Base-by-base conservation (phyloP, 1,284 basidiomycete genomes). In the Trichosporon faecale region DNA sequence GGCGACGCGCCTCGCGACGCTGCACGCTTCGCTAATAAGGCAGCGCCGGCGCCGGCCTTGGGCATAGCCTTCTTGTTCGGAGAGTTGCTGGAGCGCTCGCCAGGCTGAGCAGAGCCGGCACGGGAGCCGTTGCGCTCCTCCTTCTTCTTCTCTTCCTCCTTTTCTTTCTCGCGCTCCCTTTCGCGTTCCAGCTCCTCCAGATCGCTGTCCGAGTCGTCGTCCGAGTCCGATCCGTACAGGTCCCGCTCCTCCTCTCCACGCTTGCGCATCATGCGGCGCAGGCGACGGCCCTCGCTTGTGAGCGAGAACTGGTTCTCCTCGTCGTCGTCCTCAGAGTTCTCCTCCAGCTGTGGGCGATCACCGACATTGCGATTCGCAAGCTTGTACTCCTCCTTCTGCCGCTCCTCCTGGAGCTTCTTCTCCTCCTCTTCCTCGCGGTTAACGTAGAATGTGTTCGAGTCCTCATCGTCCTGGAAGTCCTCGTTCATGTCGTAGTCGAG, bases 381-480 rank as follows among this genome's bases (percentile, higher is more conserved):
- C 44, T 78, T 72, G 66, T 75, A 81, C 71, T 82, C 80, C 60
- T 77, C 76, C 72, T 80, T 79, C 46, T 77, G 76, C 16, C 72
- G 75, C 64, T 81, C 78, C 78, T 82, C 81, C 33, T 76, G 75
- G 21, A 77, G 73, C 70, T 79, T 79, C 44, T 76, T 76, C 66
- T 79, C 79, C 44, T 80, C 81, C 31, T 80, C 79, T 64, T 82
- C 80, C 4, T 79, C 78, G 46, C 74, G 75, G 70, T 82, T 77
- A 7, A 74, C 73, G 64, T 82, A 80, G 74, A 82, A 81, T 0
- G 78, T 80, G 68, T 82, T 81, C 70, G 72, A 74, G 65, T 82
- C 81, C 57, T 82, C 81, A 65, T 82, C 81, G 72, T 82, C 81
- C 65, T 80, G 79, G 65, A 82, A 82, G 29, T 79, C 77, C n/a